Base-by-base conservation (phyloP, 768 basidiomycete species). In the Panellus pusillus region DNA sequence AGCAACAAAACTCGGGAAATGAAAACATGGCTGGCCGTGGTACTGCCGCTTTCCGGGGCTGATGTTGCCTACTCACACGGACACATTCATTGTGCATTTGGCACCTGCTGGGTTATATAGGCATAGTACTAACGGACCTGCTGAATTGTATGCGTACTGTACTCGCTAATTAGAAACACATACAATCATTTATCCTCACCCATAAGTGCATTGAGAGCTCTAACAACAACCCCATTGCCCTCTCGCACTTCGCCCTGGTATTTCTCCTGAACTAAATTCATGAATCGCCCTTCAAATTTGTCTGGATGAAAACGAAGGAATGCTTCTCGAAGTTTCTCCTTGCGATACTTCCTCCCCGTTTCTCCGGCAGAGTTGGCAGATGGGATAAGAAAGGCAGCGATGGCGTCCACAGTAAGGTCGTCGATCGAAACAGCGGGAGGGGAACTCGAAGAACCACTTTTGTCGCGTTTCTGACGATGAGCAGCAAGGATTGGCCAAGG, bases 261-360 rank as follows among this genome's bases (percentile, higher is more conserved):
- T 12, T 61, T 62, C 28, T 72, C 70, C 39, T 60, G 62, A 6
- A 89, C 74, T 5, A 74, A 72, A 44, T 66, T 65, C 78, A 89
- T 81, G 44, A 90, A 70, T 31, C 89, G 77, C 17, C 89, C 86
- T 65, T 91, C 86, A 49, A 90, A 90, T 65, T 91, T 91, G 68
- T 91, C 89, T 2, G 89, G 89, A 64, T 91, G 89, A n/a, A 87
- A 91, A 17, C 87, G 83, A 20, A 89, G 67, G 61, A 89, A 75
- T 0, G 85, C 77, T 68, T 89, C 87, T 61, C 84, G 74, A 41
- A 89, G 62, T 57, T 76, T 83, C 17, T 89, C 85, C 64, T 80
- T 84, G 44, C 76, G 71, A 31, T 72, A 74, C 64, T 76, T 80
- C 66, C 74, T 80, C 31, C 66, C 65, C 18, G 54, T 54, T 17